Conservation (phyloP, 2,329 filamentous ascomycete genomes). For the Xylariaceae sp. region DNA sequence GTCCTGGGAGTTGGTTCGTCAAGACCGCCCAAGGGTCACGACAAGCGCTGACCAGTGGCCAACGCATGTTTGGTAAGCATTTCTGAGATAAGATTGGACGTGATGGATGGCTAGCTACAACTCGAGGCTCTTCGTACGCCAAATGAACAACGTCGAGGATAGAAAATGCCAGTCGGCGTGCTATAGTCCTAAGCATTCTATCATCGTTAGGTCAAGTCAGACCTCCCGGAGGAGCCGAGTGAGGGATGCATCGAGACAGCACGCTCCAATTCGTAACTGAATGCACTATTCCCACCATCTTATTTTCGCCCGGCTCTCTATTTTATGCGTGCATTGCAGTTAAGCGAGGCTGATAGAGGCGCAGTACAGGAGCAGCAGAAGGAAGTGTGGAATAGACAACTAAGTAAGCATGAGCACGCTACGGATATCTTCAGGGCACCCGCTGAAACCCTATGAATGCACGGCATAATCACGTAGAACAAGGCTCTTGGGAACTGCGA, state of each 20-base stretch:
- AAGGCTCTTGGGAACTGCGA: slow-evolving; percentile 11
- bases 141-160: background rate
- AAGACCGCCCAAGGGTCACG: slow-evolving; percentile 7
- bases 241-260: slow-evolving; percentile 17
- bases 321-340: slow-evolving; percentile 20
- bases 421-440: slow-evolving; percentile 1
- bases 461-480: background rate
- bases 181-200: background rate
- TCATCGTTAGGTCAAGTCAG: slow-evolving; percentile 3
- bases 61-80: background rate
- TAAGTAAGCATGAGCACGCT: too few species aligned
- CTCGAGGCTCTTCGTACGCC: background rate
- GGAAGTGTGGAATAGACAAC: too few species aligned
- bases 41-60: slow-evolving; percentile 1
- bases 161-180: too few species aligned
- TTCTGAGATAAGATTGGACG: background rate
- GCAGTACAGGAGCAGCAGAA: too few species aligned
- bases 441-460: background rate
- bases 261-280: slow-evolving; percentile 4
- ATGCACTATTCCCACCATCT: slow-evolving; percentile 8
- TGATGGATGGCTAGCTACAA: slow-evolving; percentile 5
- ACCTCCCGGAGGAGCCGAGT: slow-evolving; percentile 19
- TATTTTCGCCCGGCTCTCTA: too few species aligned
- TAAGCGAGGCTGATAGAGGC: slow-evolving; percentile 6
- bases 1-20: slow-evolving; percentile 1